Conservation (phyloP, 1,284 basidiomycete genomes). For the Volvariella volvacea region DNA sequence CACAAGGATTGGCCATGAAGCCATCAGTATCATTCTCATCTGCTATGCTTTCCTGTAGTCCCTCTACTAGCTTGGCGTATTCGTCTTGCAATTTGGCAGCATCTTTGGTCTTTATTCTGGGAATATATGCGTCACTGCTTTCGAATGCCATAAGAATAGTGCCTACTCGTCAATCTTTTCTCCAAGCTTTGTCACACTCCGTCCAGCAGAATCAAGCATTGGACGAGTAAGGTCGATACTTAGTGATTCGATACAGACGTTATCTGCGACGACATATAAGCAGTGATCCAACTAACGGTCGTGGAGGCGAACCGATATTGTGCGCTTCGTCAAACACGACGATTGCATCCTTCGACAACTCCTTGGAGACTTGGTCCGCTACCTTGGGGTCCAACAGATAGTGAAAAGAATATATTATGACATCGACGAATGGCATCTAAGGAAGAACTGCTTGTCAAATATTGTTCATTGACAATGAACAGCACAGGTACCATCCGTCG, state of each 20-base stretch:
- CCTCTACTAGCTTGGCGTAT: constrained; percentile 94
- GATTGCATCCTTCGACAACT: constrained; percentile 96
- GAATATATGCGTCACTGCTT: constrained; percentile 5
- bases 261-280: constrained; percentile 46
- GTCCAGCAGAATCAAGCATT: constrained; percentile 92
- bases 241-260: constrained; percentile 98
- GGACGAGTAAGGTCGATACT: constrained; percentile 98
- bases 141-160: not conserved
- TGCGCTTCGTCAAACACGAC: constrained; percentile 99
- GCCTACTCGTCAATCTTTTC: constrained; percentile 92
- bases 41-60: constrained; percentile 74
- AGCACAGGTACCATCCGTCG: constrained; percentile 78
- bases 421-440: constrained; percentile 91
- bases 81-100: constrained; percentile 94
- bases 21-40: constrained; percentile 68
- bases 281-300: not conserved
- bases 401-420: constrained; percentile 99
- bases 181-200: constrained; percentile 83
- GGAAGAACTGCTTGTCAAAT: constrained; percentile 1
- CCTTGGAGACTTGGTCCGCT: constrained; percentile 97
- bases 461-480: not conserved
- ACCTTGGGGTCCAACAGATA: constrained; percentile 99
- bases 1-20: constrained; percentile 89
- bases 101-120: constrained; percentile 90
- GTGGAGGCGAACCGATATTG: constrained; percentile 76